A percentile compares a stretch with the other conserved stretches of the same genome.
Conservation (phyloP, 2,329 filamentous ascomycete species). For the Sclerotinia nivalis region DNA sequence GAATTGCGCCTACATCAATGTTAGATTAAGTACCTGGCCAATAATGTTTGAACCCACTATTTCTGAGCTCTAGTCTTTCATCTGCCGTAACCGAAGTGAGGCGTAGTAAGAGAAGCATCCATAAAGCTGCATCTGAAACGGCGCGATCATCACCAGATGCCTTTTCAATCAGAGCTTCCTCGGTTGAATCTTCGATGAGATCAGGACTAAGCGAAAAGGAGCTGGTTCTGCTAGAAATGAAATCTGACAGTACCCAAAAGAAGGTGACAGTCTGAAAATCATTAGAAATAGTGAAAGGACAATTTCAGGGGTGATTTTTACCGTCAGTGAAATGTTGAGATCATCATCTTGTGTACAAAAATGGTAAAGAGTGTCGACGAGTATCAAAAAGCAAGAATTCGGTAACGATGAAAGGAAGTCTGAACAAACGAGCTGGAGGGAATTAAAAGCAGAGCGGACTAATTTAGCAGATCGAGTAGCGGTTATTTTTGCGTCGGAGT, state of each 20-base stretch:
- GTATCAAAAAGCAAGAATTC: conserved; percentile 68
- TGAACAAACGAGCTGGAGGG: conserved; percentile 88
- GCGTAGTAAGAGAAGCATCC: conserved; percentile 74
- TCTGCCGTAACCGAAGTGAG: conserved; percentile 72
- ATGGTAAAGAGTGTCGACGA: conserved; percentile 84
- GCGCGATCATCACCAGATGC: conserved; percentile 60
- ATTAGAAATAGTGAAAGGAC: conserved; percentile 24
- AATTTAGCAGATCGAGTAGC: conserved; percentile 68
- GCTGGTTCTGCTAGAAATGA: conserved; percentile 64
- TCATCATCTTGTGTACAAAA: conserved; percentile 91
- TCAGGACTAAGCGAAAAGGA: conserved; percentile 59
- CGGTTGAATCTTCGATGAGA: conserved; percentile 56
- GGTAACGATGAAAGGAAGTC: conserved; percentile 81
- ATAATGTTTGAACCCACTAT: conserved; percentile 52
- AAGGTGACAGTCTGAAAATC: conserved; percentile 75
- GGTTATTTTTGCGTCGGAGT: conserved; percentile 30
- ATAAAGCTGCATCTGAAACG: conserved; percentile 69
- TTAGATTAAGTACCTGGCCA: conserved; percentile 34
- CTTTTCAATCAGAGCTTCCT: conserved; percentile 57
- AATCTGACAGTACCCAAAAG: conserved; percentile 94
- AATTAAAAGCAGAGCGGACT: conserved; percentile 83
- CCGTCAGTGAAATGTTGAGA: conserved; percentile 90
- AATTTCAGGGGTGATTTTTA: conserved; percentile 48
- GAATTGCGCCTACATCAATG: conserved; percentile 64
- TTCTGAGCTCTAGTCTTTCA: conserved; percentile 72